Evolutionary conservation across 2,329 filamentous ascomycete species (phyloP).

Genomic region (Ascochyta lentis): DNA sequence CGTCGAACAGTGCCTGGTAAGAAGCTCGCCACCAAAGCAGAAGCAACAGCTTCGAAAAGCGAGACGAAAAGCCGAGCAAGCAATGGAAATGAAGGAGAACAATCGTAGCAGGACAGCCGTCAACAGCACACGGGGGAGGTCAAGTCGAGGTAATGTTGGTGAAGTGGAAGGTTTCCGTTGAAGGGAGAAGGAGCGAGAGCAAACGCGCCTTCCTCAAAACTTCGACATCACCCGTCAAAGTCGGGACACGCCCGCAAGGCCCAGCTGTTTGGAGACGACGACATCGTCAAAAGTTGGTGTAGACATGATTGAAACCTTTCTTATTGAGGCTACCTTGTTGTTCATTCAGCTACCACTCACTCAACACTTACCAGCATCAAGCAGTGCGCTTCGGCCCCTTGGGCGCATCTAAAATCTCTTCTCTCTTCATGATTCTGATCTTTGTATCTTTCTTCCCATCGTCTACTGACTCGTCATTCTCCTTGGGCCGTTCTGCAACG

Average conservation of each 20-base stretch:
- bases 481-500: constrained; percentile 45
- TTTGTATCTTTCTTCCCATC: constrained; percentile 42
- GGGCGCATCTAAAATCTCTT: constrained; percentile 45
- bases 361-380: constrained; percentile 20
- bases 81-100: too few relatives aligned
- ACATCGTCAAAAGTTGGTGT: neutral
- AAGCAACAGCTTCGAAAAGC: too few relatives aligned
- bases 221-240: neutral
- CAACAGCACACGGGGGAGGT: too few relatives aligned
- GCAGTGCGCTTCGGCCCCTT: constrained; percentile 45
- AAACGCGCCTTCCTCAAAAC: constrained; percentile 18
- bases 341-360: neutral
- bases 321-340: constrained; percentile 17
- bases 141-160: neutral
- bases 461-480: constrained; percentile 38
- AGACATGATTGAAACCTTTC: constrained; percentile 18
- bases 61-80: too few relatives aligned
- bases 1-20: too few relatives aligned
- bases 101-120: too few relatives aligned
- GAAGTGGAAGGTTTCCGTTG: neutral
- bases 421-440: constrained; percentile 49
- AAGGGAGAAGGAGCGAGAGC: constrained; percentile 15
- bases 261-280: neutral
- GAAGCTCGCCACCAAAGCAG: too few relatives aligned
- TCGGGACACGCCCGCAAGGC: neutral